phyloP scores from a whole-genome alignment of 176 grass and related monocot species.

The Zoysia pacifica region DNA sequence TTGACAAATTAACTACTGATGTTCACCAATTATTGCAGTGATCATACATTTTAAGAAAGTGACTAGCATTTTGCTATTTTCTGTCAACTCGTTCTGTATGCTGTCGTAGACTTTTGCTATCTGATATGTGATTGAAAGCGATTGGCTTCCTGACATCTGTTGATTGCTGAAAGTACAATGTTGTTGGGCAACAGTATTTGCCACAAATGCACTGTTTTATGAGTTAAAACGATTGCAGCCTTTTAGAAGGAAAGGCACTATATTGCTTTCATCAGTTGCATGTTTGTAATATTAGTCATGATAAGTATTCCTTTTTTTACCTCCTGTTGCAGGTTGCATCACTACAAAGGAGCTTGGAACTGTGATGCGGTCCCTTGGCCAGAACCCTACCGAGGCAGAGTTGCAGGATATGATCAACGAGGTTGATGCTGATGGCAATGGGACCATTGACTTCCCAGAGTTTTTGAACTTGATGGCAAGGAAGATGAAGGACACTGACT shows the following conservation, averaged over 20 bases:
- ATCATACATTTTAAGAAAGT: conserved; percentile 6
- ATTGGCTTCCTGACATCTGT: not conserved
- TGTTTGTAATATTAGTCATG: not conserved
- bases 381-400: conserved; percentile 78
- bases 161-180: not conserved
- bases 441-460: conserved; percentile 74
- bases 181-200: not conserved
- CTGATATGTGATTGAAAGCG: not conserved
- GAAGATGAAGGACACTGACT: conserved; percentile 80
- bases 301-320: not conserved
- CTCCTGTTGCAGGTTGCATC: conserved; percentile 51
- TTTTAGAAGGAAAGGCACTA: not conserved
- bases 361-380: conserved; percentile 70
- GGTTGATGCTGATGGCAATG: conserved; percentile 74
- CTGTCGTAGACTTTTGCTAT: not conserved
- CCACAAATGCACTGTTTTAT: not conserved
- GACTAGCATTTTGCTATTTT: not conserved
- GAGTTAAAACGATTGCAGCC: not conserved
- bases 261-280: not conserved
- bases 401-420: conserved; percentile 82
- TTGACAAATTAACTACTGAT: not conserved
- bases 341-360: conserved; percentile 79
- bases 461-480: conserved; percentile 75
- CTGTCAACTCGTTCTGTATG: conserved; percentile 1
- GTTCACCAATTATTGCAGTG: not conserved